Percentiles rank a stretch among this genome's conserved stretches.
Evolutionary conservation across 2,329 filamentous ascomycete genomes (phyloP).

Genomic region (Ascochyta clinopodiicola): DNA sequence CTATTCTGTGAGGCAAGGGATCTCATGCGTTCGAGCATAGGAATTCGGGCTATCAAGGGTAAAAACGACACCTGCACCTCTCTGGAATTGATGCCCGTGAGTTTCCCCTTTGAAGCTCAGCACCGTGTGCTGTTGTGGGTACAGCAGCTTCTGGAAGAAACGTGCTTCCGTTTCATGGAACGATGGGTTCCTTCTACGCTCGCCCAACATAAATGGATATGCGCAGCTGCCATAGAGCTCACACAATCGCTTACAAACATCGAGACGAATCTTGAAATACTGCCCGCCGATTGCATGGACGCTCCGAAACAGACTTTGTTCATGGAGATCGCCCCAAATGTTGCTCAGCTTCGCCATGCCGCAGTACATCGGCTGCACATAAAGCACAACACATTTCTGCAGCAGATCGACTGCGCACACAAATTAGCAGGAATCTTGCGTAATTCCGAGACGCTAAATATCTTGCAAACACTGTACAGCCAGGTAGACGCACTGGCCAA

Average conservation of each 20-base stretch:
- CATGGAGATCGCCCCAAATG: neutral
- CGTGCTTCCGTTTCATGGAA: constrained; percentile 1
- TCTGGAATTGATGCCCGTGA: too few species aligned
- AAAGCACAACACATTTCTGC: neutral
- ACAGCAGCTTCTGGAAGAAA: constrained; percentile 1
- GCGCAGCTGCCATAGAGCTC: constrained; percentile 6
- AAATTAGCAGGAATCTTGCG: neutral
- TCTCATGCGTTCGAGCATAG: too few species aligned
- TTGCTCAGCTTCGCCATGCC: constrained; percentile 3
- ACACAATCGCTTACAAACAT: neutral
- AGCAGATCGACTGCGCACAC: neutral
- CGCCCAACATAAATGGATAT: neutral
- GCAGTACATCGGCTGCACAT: constrained; percentile 8
- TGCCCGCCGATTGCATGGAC: constrained; percentile 4
- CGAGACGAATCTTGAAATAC: neutral
- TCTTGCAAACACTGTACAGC: neutral
- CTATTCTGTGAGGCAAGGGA: too few species aligned
- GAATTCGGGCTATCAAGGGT: too few species aligned
- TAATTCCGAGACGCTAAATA: neutral
- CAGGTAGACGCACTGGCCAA: too few species aligned
- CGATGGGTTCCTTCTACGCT: neutral
- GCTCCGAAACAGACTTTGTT: neutral
- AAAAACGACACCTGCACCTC: too few species aligned
- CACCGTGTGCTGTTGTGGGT: neutral
- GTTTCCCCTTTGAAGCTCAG: constrained; percentile 1